Percentiles rank a stretch among this genome's conserved stretches.
phyloP scores from a whole-genome alignment of 805 yeast species.

The Candida sonorensis region DNA sequence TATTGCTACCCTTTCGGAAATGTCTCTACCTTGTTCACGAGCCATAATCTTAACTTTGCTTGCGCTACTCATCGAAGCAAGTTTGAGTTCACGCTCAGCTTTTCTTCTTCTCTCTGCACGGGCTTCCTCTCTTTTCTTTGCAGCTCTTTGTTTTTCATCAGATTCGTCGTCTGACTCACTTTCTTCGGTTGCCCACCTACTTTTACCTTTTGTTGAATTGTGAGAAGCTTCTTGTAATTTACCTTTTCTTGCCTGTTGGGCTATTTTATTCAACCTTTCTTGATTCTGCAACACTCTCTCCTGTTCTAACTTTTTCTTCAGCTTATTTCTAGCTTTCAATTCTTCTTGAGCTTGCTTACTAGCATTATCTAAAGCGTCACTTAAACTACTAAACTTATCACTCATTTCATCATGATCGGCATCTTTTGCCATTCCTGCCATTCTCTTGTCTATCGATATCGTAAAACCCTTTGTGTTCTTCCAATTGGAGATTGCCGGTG shows the following conservation, averaged over 20 bases:
- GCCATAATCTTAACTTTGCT: conserved; percentile 37
- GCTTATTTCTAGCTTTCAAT: conserved; percentile 41
- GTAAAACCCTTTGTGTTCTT: conserved; percentile 89
- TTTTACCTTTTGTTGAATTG: conserved; percentile 1
- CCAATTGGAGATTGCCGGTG: conserved; percentile 92
- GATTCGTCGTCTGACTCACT: conserved; percentile 11
- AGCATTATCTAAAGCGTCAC: conserved; percentile 68
- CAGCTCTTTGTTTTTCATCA: conserved; percentile 13
- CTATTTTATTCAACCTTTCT: conserved; percentile 42
- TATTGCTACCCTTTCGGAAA: conserved; percentile 49
- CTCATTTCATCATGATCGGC: conserved; percentile 35
- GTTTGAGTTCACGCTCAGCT: conserved; percentile 40
- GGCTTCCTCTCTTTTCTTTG: conserved; percentile 30
- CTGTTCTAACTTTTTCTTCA: conserved; percentile 43
- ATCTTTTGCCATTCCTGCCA: conserved; percentile 44
- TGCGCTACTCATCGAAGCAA: conserved; percentile 38
- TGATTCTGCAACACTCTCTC: conserved; percentile 44
- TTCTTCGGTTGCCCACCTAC: conserved; percentile 11
- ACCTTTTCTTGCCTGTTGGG: conserved; percentile 35
- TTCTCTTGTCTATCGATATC: conserved; percentile 70
- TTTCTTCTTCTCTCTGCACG: conserved; percentile 39
- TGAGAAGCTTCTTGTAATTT: too few relatives aligned
- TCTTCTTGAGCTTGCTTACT: conserved; percentile 55
- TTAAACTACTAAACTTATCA: conserved; percentile 53
- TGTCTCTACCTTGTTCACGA: conserved; percentile 39